Conservation (phyloP, 257 asterid species). For the Nicotiana tomentosiformis region DNA sequence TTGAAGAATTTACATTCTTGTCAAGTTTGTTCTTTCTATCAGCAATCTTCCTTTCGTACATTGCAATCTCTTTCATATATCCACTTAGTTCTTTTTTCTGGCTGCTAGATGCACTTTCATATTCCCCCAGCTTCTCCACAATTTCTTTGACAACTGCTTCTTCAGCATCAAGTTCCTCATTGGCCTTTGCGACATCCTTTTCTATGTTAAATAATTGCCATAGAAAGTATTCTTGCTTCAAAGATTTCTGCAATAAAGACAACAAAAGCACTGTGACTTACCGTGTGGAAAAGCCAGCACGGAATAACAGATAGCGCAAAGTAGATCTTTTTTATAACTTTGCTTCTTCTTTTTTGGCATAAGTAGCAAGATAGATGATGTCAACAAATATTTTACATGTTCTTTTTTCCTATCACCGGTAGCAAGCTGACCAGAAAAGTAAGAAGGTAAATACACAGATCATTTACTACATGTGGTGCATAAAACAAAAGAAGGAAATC, state of each 20-base stretch:
- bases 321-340: neutral
- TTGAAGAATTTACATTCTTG: conserved; percentile 49
- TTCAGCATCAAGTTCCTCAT: conserved; percentile 79
- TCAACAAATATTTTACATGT: neutral
- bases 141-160: conserved; percentile 62
- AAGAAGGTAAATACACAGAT: neutral
- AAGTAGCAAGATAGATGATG: neutral
- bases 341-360: too few relatives aligned
- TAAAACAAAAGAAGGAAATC: neutral
- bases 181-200: conserved; percentile 65
- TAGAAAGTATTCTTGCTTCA: conserved; percentile 80
- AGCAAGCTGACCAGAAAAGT: neutral
- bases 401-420: neutral
- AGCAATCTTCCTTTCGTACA: conserved; percentile 60
- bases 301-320: neutral
- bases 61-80: conserved; percentile 71
- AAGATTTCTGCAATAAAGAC: conserved; percentile 58
- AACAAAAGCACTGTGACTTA: neutral
- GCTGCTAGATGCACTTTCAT: conserved; percentile 60
- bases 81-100: conserved; percentile 76
- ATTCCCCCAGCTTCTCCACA: conserved; percentile 67
- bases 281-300: neutral
- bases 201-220: conserved; percentile 88
- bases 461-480: neutral
- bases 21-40: conserved; percentile 76